These are phyloP conservation scores for Eutrema salsugineum DNA, from an alignment of 441 rosid species.

Conservation along the genomic window DNA sequence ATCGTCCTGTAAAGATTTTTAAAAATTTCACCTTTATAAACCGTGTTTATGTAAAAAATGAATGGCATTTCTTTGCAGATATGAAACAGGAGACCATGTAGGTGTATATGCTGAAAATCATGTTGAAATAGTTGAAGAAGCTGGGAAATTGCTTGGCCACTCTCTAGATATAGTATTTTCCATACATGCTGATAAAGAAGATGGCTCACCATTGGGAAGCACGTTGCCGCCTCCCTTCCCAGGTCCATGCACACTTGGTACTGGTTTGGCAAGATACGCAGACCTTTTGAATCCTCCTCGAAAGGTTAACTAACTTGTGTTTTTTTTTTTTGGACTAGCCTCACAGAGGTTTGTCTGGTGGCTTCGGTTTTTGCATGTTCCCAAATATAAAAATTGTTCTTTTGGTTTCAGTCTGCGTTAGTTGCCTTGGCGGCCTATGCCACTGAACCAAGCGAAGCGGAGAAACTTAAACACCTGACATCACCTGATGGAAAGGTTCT, in stretches of 20 bases:
- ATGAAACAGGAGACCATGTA: constrained; percentile 94
- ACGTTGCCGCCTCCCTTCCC: constrained; percentile 78
- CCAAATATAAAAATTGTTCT: neutral
- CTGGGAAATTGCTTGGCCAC: constrained; percentile 66
- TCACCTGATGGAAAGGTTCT: constrained; percentile 83
- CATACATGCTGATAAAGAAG: constrained; percentile 63
- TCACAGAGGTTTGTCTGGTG: neutral
- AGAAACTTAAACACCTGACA: constrained; percentile 57
- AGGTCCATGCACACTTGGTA: constrained; percentile 75
- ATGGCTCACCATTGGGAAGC: constrained; percentile 65
- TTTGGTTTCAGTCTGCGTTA: constrained; percentile 58
- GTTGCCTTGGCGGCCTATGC: constrained; percentile 88
- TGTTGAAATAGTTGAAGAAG: constrained; percentile 76
- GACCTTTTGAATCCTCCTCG: constrained; percentile 84
- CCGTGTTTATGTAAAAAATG: neutral
- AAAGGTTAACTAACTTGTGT: constrained; percentile 46
- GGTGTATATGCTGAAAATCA: constrained; percentile 78
- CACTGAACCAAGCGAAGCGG: constrained; percentile 70
- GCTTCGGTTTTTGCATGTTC: constrained; percentile 3
- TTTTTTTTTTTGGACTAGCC: neutral
- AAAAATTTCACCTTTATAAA: neutral
- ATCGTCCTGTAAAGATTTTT: neutral
- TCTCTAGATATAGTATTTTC: constrained; percentile 72
- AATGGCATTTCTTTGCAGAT: constrained; percentile 41
- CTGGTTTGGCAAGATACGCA: constrained; percentile 70